Percentiles rank a stretch among this genome's conserved stretches.
phyloP scores from a whole-genome alignment of 306 rosid species.

The Hippophae gyantsensis region DNA sequence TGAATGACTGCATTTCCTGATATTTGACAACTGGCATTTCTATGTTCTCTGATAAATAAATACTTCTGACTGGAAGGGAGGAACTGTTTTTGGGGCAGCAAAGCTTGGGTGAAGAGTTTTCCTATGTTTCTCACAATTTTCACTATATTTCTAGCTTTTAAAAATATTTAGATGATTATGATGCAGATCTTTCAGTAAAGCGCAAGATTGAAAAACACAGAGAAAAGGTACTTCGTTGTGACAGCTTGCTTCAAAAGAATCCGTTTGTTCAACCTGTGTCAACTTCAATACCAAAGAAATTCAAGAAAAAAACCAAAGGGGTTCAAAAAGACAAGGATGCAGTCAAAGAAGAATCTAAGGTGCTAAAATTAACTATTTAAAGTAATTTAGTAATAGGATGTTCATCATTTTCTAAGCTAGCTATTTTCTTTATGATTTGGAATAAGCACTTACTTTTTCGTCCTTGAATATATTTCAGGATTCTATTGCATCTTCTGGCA shows the following conservation, averaged over 20 bases:
- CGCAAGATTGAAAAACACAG: conserved; percentile 83
- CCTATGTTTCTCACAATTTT: not conserved
- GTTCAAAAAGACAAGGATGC: conserved; percentile 18
- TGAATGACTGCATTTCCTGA: too few relatives aligned
- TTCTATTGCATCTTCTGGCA: conserved; percentile 24
- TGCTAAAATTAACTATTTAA: conserved; percentile 16
- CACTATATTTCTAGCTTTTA: not conserved
- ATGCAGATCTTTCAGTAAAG: conserved; percentile 70
- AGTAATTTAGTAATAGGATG: not conserved
- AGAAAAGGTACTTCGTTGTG: conserved; percentile 59
- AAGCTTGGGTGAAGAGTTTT: not conserved
- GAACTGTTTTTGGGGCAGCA: not conserved
- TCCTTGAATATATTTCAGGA: conserved; percentile 31
- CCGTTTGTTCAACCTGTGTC: conserved; percentile 68
- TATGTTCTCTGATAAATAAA: not conserved
- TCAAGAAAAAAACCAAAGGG: conserved; percentile 33
- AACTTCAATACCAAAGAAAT: conserved; percentile 60
- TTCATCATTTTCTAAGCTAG: not conserved
- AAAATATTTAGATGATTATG: not conserved
- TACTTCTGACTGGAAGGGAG: not conserved
- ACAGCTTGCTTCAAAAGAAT: conserved; percentile 62
- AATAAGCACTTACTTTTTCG: not conserved
- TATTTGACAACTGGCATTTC: too few relatives aligned
- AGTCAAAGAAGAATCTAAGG: conserved; percentile 39
- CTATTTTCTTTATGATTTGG: not conserved